Percentiles rank a stretch among this genome's conserved stretches.
Conservation (phyloP, 805 yeast species). For the Yarrowia sp. region DNA sequence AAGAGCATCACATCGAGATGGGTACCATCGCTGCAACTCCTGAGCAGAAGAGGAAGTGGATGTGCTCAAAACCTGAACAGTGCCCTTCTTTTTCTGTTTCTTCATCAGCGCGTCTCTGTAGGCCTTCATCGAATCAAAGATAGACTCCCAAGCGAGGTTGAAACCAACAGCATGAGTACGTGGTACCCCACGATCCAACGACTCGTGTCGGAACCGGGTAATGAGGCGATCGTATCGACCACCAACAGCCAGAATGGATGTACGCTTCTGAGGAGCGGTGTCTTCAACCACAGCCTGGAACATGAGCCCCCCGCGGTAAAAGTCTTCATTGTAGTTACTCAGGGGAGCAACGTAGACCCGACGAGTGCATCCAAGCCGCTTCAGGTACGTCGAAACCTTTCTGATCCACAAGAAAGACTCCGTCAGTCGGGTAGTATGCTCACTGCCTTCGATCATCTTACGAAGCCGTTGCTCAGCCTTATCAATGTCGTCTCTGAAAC, state of each 20-base stretch:
- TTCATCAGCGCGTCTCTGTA: constrained; percentile 43
- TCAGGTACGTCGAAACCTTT: constrained; percentile 62
- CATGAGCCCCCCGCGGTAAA: constrained; percentile 83
- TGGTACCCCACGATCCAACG: constrained; percentile 50
- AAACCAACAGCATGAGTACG: constrained; percentile 81
- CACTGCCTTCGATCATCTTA: constrained; percentile 77
- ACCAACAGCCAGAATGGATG: constrained; percentile 77
- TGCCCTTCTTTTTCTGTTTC: constrained; percentile 41
- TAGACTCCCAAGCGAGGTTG: constrained; percentile 75
- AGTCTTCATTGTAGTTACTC: constrained; percentile 79
- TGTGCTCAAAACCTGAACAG: constrained; percentile 43
- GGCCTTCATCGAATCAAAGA: constrained; percentile 58
- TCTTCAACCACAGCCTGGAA: constrained; percentile 82
- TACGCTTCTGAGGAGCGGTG: constrained; percentile 41
- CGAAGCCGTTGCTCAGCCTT: constrained; percentile 67
- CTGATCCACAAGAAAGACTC: constrained; percentile 66
- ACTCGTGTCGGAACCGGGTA: constrained; percentile 66
- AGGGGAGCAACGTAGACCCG: constrained; percentile 76
- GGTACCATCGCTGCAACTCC: constrained; percentile 53
- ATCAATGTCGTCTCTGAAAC: constrained; percentile 72
- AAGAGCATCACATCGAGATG: constrained; percentile 79
- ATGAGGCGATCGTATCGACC: constrained; percentile 88
- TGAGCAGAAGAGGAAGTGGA: constrained; percentile 24
- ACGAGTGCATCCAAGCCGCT: constrained; percentile 64
- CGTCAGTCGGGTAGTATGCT: constrained; percentile 65